Evolutionary conservation across 352 stramenopile species (phyloP), one percentile per base, ranked within the genome.

Genomic region (Phytopythium vexans): DNA sequence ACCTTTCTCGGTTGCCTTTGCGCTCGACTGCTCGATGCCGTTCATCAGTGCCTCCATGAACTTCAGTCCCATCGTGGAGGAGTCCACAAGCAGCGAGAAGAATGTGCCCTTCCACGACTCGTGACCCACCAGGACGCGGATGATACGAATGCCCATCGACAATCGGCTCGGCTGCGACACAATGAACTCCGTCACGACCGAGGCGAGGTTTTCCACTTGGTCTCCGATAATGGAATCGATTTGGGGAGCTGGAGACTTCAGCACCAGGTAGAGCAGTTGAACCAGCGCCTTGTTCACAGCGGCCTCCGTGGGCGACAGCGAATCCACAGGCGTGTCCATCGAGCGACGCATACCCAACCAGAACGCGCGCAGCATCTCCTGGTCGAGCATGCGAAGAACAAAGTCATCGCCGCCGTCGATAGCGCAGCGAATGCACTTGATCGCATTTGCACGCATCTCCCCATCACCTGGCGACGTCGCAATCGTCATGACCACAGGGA

Each of bases 91-190:
- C 33, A 86, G 64, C 11, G 72, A 64, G 33, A 89, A 66, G 54
- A 92, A 92, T 14, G 72, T 89, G n/a, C 81, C 71, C 43, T 87
- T 89, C 82, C 78, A 92, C 15, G 63, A 56, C 14, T 66, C 64
- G 51, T 89, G 66, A 4, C 61, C 56, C 38, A 89, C 86, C 8
- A 92, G 72, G n/a, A 92, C 62, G n/a, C 82, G 77, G n/a, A 89
- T 74, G 38, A 92, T 86, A 33, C 77, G 66, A 42, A 92, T 72
- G 1, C 77, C 74, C 52, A 80, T 76, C 8, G 72, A 66, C 50
- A 88, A 56, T 2, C 74, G 72, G 34, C 72, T 68, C 12, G 68
- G 64, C 47, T 83, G 59, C 1, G 67, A 69, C 12, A 90, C 74
- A 8, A 88, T 73, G 54, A 88, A 89, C 39, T 91, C 77, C 0